phyloP scores from a whole-genome alignment of 352 stramenopile species.

The Phytopythium montanum region DNA sequence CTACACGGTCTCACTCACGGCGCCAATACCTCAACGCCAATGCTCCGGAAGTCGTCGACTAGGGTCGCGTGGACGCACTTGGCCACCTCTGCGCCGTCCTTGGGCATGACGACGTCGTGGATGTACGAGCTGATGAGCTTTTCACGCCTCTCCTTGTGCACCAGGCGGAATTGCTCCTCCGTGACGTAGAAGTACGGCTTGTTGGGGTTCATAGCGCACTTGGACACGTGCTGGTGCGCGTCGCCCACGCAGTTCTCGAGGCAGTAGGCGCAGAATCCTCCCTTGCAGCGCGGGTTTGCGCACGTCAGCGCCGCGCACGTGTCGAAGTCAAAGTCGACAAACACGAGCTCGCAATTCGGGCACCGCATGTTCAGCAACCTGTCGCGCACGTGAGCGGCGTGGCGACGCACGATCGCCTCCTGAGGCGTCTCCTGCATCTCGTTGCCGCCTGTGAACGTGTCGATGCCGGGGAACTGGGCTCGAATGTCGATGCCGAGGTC shows the following conservation, averaged over 20 bases:
- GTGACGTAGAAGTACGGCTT: constrained; percentile 22
- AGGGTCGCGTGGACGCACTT: background rate
- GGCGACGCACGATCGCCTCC: constrained; percentile 3
- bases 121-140: background rate
- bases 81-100: background rate
- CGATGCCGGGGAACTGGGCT: background rate
- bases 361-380: constrained; percentile 19
- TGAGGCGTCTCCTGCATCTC: background rate
- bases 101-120: background rate
- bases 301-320: constrained; percentile 23
- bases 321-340: constrained; percentile 28
- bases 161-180: constrained; percentile 11
- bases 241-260: constrained; percentile 15
- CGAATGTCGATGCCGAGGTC: background rate
- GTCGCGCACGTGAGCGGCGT: constrained; percentile 18
- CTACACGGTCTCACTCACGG: background rate
- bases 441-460: background rate
- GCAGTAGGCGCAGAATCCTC: constrained; percentile 22
- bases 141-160: constrained; percentile 18
- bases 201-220: constrained; percentile 18
- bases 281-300: constrained; percentile 13
- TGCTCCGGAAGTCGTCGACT: background rate
- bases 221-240: constrained; percentile 17
- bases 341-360: constrained; percentile 17
- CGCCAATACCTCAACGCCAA: background rate